Conservation (phyloP, 2,329 filamentous ascomycete genomes). For the Aspergillus fischeri region DNA sequence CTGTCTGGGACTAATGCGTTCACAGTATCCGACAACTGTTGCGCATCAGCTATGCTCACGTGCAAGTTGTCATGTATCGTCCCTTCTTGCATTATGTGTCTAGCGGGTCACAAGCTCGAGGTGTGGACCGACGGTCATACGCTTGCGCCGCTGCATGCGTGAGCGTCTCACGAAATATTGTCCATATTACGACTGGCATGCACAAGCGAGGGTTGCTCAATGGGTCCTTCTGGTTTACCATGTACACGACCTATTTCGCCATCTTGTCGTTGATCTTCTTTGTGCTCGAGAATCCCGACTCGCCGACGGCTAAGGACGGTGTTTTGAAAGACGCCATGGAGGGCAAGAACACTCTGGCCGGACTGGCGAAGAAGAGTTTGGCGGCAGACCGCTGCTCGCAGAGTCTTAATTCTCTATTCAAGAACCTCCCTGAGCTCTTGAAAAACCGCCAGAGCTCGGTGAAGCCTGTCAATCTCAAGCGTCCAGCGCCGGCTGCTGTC, state of each 20-base stretch:
- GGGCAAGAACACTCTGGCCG: conserved; percentile 76
- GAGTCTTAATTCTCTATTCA: conserved; percentile 73
- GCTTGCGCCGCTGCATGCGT: conserved; percentile 63
- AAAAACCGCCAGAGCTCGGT: conserved; percentile 51
- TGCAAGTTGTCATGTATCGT: conserved; percentile 62
- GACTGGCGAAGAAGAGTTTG: conserved; percentile 76
- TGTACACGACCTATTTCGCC: conserved; percentile 66
- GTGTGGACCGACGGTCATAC: conserved; percentile 59
- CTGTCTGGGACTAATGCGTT: not conserved
- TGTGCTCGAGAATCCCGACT: conserved; percentile 61
- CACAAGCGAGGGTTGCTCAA: conserved; percentile 57
- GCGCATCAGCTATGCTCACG: conserved; percentile 60
- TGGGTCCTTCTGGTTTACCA: conserved; percentile 64
- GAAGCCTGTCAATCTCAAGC: conserved; percentile 46
- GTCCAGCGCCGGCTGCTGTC: conserved; percentile 35
- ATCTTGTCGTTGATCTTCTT: conserved; percentile 62
- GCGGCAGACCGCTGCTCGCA: conserved; percentile 81
- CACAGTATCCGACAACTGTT: conserved; percentile 56
- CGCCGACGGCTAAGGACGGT: conserved; percentile 59
- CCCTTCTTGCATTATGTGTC: conserved; percentile 64
- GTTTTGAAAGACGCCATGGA: conserved; percentile 80
- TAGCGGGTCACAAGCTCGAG: conserved; percentile 44
- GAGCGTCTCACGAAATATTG: conserved; percentile 62
- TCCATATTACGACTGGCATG: conserved; percentile 64
- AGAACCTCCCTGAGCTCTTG: conserved; percentile 71